phyloP scores from a whole-genome alignment of 2,329 filamentous ascomycete genomes.

The Chaetomiaceae sp. region DNA sequence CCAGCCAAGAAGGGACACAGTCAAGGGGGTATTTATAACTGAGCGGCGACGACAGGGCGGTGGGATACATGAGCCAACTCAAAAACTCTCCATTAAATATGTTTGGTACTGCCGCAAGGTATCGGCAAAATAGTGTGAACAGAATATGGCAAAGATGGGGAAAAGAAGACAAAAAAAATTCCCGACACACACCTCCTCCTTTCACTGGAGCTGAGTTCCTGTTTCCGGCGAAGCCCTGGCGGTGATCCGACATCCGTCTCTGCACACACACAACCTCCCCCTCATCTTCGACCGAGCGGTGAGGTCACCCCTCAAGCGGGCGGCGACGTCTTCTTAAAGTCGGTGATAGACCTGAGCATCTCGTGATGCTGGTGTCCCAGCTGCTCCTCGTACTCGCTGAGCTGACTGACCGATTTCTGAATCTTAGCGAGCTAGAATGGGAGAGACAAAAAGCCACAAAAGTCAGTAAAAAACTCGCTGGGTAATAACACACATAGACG shows the following conservation, averaged over 20 bases:
- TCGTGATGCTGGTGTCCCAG: conserved; percentile 28
- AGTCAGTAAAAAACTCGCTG: conserved; percentile 17
- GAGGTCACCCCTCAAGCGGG: not conserved
- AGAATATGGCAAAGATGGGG: too few species aligned
- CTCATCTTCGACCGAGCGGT: not conserved
- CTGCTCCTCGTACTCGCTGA: conserved; percentile 30
- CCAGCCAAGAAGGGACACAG: too few species aligned
- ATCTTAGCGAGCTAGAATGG: conserved; percentile 31
- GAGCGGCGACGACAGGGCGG: too few species aligned
- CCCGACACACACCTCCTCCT: not conserved
- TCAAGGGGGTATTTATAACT: too few species aligned
- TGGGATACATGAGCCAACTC: too few species aligned
- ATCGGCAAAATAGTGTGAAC: not conserved
- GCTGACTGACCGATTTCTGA: conserved; percentile 27
- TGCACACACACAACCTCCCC: not conserved
- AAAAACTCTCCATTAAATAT: too few species aligned
- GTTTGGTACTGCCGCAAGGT: conserved; percentile 1
- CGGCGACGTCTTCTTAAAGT: conserved; percentile 23
- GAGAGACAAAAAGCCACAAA: not conserved
- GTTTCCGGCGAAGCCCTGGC: not conserved
- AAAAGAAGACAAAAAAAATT: not conserved
- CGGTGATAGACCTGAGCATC: conserved; percentile 27
- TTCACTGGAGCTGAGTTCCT: too few species aligned
- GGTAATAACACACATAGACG: not conserved
- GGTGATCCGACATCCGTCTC: not conserved